Conservation (phyloP, 2,329 filamentous ascomycete species). For the Calonectria multiphialidica region DNA sequence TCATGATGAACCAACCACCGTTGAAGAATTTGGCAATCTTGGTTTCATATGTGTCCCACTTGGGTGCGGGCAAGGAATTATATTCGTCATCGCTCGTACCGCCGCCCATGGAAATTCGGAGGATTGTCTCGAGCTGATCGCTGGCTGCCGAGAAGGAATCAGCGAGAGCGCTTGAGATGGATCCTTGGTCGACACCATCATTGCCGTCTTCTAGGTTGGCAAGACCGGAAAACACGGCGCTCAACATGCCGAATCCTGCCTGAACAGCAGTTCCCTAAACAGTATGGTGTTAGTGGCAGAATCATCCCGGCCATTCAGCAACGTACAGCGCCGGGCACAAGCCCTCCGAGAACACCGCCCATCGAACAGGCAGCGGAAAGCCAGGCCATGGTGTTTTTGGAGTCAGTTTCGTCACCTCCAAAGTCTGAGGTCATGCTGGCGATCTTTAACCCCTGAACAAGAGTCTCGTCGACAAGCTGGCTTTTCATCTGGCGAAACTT, state of each 20-base stretch:
- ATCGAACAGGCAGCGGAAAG: background rate
- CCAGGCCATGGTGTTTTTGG: background rate
- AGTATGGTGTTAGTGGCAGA: background rate
- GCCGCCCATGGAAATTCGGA: background rate
- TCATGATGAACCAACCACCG: conserved; percentile 15
- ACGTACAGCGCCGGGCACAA: conserved; percentile 1
- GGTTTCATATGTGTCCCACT: conserved; percentile 18
- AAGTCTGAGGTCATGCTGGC: background rate
- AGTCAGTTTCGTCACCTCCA: background rate
- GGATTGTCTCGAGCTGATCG: background rate
- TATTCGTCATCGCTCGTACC: background rate
- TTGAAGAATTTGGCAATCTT: conserved; percentile 20
- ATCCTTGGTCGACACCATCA: background rate
- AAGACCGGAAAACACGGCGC: background rate
- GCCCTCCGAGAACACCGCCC: background rate
- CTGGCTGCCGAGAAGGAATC: background rate
- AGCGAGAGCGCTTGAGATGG: background rate
- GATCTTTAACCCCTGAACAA: background rate
- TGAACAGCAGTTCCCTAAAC: background rate
- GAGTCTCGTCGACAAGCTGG: background rate
- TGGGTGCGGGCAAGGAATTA: background rate
- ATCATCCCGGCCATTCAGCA: background rate
- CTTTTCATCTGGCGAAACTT: background rate
- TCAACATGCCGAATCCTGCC: background rate
- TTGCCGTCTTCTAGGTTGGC: background rate